Evolutionary conservation across 73 alveolate species (phyloP).

Genomic region (Tetrahymena borealis): DNA sequence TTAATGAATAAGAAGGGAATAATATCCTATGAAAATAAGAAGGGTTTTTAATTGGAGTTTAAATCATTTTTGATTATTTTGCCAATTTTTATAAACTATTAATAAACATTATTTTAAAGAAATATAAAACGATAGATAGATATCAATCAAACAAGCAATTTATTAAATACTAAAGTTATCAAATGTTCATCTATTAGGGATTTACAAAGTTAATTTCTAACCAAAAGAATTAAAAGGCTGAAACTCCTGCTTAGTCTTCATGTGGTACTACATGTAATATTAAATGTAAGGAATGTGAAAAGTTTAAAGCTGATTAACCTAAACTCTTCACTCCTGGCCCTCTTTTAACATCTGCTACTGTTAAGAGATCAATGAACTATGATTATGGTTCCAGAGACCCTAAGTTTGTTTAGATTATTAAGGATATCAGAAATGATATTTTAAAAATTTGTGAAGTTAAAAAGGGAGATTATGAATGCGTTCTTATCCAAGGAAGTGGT

Average conservation of each 20-base stretch:
- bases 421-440: conserved; percentile 35
- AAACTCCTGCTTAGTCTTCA: neutral
- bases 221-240: neutral
- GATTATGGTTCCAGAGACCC: conserved; percentile 65
- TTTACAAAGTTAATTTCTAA: neutral
- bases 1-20: too few relatives aligned
- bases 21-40: too few relatives aligned
- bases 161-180: neutral
- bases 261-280: neutral
- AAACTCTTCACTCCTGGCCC: conserved; percentile 71
- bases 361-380: conserved; percentile 39
- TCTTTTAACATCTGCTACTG: conserved; percentile 37
- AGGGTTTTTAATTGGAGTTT: too few relatives aligned
- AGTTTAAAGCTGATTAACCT: neutral
- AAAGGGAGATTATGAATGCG: conserved; percentile 34
- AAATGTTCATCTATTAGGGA: neutral
- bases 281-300: neutral
- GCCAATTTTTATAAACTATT: neutral
- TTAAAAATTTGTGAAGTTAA: conserved; percentile 29
- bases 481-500: conserved; percentile 67
- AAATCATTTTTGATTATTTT: neutral
- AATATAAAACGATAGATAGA: neutral
- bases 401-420: conserved; percentile 35
- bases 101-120: neutral
- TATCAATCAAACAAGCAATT: neutral